Percentiles rank a stretch among this genome's conserved stretches.
These are phyloP conservation scores for Candida khao-thaluensis DNA, from an alignment of 805 yeast species.

Conservation along the genomic window DNA sequence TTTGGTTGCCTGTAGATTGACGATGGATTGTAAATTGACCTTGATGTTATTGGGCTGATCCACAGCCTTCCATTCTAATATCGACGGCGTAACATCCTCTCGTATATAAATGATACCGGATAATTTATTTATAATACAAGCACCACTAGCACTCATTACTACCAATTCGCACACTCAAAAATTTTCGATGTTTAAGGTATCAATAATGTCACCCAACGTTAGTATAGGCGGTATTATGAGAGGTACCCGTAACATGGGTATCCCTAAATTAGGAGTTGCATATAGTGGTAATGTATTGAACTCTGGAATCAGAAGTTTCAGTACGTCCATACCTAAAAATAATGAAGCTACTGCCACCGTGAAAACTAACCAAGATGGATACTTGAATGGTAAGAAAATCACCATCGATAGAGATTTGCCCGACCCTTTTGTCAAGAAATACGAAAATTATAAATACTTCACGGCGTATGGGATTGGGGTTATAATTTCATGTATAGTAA, in stretches of 20 bases:
- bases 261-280: too few relatives aligned
- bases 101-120: conserved; percentile 41
- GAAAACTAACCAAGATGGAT: too few relatives aligned
- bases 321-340: neutral
- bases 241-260: too few relatives aligned
- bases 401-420: conserved; percentile 79
- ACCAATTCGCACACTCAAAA: conserved; percentile 2
- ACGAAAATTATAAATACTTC: conserved; percentile 54
- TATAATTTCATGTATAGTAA: conserved; percentile 45
- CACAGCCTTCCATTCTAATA: conserved; percentile 44
- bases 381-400: conserved; percentile 12
- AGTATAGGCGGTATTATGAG: too few relatives aligned
- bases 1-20: conserved; percentile 67
- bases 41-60: conserved; percentile 34
- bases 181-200: conserved; percentile 1
- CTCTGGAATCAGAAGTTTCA: neutral
- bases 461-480: conserved; percentile 41
- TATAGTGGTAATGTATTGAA: neutral
- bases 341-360: neutral
- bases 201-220: neutral
- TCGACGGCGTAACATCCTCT: conserved; percentile 42
- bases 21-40: conserved; percentile 35
- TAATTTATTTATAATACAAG: conserved; percentile 40
- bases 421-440: conserved; percentile 61
- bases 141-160: conserved; percentile 24